Base-by-base conservation (phyloP, 257 asterid species). In the Gentiana dahurica region DNA sequence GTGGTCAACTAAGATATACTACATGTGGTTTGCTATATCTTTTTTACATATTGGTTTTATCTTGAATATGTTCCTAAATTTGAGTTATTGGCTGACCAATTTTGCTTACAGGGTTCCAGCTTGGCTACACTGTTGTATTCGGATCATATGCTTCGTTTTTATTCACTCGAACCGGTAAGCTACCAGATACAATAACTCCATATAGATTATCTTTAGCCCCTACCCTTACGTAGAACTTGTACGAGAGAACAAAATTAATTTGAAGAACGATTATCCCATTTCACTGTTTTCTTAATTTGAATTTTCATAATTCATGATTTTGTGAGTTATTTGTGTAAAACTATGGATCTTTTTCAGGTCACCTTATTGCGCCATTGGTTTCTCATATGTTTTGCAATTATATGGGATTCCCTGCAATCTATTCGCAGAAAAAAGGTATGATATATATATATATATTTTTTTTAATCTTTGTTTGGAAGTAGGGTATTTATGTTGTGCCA, bases 81-180 rank as follows among this genome's bases (percentile, higher is more conserved):
- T 24, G 24, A n/a, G 38, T 35, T 33, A 34, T 51, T 2, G 11
- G 34, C 35, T 8, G 15, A 53, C 24, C 0, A 8, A 49, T 6
- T 49, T 33, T 9, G 2, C 24, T 10, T 73, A 66, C 80, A 91
- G 99, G 95, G 71, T 79, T 88, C 81, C 99, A 92, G 81, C 81
- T 88, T 48, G 91, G 87, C 63, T 92, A 92, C 81, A 92, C 95
- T 43, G 87, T 88, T 66, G 69, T 92, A 63, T 88, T 92, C 64
- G 97, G 99, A 69, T 82, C 89, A 11, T 92, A 83, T 68, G 97
- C 95, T 0, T 85, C 97, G 11, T 92, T 88, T 81, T 84, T 92
- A 66, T 77, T 85, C 64, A 70, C 83, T 60, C 99, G 97, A 49
- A 92, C 95, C 49, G 99, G 97, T 86, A 60, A 24, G 86, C 46